Base-by-base conservation (phyloP, 1,284 basidiomycete species). In the Sporisorium exsertum region DNA sequence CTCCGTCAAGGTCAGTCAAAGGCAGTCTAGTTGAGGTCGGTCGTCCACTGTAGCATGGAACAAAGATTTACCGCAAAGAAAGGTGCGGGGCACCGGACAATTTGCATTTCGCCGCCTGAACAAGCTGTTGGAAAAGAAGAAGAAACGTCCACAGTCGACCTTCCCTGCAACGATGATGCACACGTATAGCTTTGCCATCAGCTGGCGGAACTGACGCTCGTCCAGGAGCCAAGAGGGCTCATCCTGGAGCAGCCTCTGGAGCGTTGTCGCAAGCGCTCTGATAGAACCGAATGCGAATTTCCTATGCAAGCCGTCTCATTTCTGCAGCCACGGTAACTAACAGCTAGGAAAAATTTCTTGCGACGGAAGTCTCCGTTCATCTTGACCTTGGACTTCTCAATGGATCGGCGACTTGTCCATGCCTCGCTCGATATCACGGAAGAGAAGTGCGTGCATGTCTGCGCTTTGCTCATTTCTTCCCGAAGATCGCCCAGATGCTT, bases 341-440 rank as follows among this genome's bases (percentile, higher is more conserved):
- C n/a, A n/a, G n/a, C n/a, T n/a, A n/a, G n/a, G n/a, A n/a, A n/a
- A n/a, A n/a, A n/a, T n/a, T n/a, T n/a, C n/a, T n/a, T n/a, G n/a
- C 59, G 52, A 69, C 67, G 66, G 57, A 69, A 64, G 52, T 46
- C 54, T 70, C 57, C 61, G 61, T 60, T 53, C 61, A 60, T 29
- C 42, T 57, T 45, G 67, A 37, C 52, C 49, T 43, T 16, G 57
- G 67, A 47, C 53, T 51, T n/a, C 45, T 61, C 46, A 27, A 26
- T 55, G 40, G 15, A 40, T 18, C 15, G 18, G 50, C 32, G 49
- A 37, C 33, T 43, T 26, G 46, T 42, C 26, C 24, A 32, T 24
- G 35, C 46, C 18, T 63, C 18, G 50, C 6, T 12, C n/a, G 40
- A 26, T 27, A 5, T 32, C 5, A 10, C 29, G 29, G n/a, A 27